Evolutionary conservation across 371 early-diverging fungal genomes (phyloP), one percentile per base, ranked within the genome.

Genomic region (Mortierella sp.): DNA sequence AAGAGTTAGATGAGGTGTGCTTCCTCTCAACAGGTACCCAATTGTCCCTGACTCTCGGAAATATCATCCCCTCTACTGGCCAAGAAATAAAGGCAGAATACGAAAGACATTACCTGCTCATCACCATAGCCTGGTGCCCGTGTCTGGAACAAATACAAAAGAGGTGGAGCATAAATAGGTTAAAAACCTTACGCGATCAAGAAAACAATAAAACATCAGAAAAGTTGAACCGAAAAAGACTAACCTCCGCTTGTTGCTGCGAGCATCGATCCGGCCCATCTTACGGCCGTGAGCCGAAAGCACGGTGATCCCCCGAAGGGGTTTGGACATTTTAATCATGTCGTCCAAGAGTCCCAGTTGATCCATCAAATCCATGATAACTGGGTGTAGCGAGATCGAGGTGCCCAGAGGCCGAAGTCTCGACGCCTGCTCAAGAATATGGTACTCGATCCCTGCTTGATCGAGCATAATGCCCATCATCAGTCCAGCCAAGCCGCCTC

Each of bases 341-440:
- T 68, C 69, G 9, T 75, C 51, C 14, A 75, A 53, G 8, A 75
- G 52, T 17, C 75, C 75, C 14, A 75, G 64, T 34, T 75, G 75
- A 23, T 59, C 67, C 69, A 75, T 64, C 24, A 75, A 30, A 47
- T 62, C 56, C 42, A 68, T 56, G 48, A 75, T 56, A 30, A 75
- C 75, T 26, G 75, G 75, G 43, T 75, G 75, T 15, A 75, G 48
- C 0, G 75, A 64, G 56, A 75, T 75, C 30, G 75, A 75, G 50
- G 69, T 75, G 21, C 75, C 75, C 17, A 75, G 69, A 6, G 75
- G 69, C 30, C 75, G 75, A 7, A 75, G 52, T 21, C 69, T 50
- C n/a, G 75, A 75, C 2, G 75, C 75, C 34, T 75, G 75, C 28
- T 75, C 75, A 9, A 75, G 57, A 52, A 68, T 75, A 43, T 75